phyloP scores from a whole-genome alignment of 1,284 basidiomycete species.

The Phylloporus gajari region DNA sequence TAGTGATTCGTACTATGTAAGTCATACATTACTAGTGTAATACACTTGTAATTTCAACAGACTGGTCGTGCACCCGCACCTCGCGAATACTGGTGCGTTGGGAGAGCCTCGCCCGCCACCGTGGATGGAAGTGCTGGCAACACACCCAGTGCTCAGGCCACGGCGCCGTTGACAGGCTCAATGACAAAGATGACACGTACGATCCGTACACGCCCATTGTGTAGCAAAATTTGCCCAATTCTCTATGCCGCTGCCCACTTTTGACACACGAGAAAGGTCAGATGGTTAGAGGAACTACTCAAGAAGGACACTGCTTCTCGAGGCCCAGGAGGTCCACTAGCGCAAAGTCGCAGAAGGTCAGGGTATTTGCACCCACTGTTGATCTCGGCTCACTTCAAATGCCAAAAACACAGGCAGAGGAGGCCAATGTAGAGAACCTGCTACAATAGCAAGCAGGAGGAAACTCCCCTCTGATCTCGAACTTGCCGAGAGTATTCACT shows the following conservation, averaged over 20 bases:
- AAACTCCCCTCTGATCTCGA: constrained; percentile 94
- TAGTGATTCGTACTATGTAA: too few relatives aligned
- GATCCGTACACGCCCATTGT: too few relatives aligned
- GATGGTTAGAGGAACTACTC: constrained; percentile 68
- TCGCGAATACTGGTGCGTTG: too few relatives aligned
- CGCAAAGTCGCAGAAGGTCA: constrained; percentile 83
- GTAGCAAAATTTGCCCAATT: constrained; percentile 80
- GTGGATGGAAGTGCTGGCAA: too few relatives aligned
- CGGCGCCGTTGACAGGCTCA: too few relatives aligned
- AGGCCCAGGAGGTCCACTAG: constrained; percentile 92
- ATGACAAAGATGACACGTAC: too few relatives aligned
- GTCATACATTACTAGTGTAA: too few relatives aligned
- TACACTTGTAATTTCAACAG: too few relatives aligned
- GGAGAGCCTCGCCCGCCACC: too few relatives aligned
- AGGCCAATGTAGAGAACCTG: constrained; percentile 89
- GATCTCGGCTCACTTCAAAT: constrained; percentile 60
- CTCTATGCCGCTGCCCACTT: constrained; percentile 65
- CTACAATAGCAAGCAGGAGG: constrained; percentile 89
- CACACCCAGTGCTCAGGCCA: too few relatives aligned
- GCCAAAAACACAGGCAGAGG: constrained; percentile 86
- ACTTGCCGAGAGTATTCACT: constrained; percentile 91
- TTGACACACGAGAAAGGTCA: constrained; percentile 63
- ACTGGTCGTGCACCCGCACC: too few relatives aligned
- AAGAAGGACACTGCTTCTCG: constrained; percentile 84
- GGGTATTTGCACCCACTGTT: constrained; percentile 30